A percentile compares a stretch with the other conserved stretches of the same genome.
Conservation (phyloP, 2,329 filamentous ascomycete genomes). For the Zopfia rhizophila region DNA sequence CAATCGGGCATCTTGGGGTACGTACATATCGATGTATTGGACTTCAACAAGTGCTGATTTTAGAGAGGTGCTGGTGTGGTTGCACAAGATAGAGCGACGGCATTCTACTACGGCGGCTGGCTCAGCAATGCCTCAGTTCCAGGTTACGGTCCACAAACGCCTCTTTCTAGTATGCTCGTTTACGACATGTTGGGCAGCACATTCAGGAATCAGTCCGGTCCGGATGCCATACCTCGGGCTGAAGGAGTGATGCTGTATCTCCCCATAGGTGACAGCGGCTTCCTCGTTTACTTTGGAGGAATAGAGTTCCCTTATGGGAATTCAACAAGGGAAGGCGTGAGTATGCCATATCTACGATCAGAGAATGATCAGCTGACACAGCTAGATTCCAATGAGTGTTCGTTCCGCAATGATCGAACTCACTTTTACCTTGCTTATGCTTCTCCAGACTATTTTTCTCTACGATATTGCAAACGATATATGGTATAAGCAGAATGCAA, state of each 20-base stretch:
- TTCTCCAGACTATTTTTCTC: constrained; percentile 55
- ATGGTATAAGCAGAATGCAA: constrained; percentile 67
- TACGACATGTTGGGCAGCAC: constrained; percentile 64
- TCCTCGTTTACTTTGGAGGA: constrained; percentile 70
- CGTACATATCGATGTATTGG: background rate
- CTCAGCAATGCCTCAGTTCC: constrained; percentile 62
- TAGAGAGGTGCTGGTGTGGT: constrained; percentile 61
- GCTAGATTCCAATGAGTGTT: constrained; percentile 32
- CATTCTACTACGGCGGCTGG: constrained; percentile 70
- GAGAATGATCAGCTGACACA: constrained; percentile 7
- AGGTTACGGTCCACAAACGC: constrained; percentile 58
- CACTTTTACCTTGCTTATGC: constrained; percentile 1
- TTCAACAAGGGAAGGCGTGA: constrained; percentile 18
- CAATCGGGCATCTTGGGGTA: constrained; percentile 27
- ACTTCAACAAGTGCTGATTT: constrained; percentile 3
- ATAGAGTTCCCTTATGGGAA: constrained; percentile 41
- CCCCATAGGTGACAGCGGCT: constrained; percentile 66
- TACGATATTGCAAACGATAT: constrained; percentile 67
- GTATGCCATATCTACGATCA: constrained; percentile 1
- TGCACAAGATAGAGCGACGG: constrained; percentile 62
- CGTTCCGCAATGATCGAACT: background rate
- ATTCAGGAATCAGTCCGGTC: constrained; percentile 64
- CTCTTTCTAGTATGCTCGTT: constrained; percentile 60
- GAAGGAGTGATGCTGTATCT: constrained; percentile 69
- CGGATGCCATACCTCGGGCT: constrained; percentile 62